These are phyloP conservation scores for Hypoxylon lienhwacheense DNA, from an alignment of 495 filamentous ascomycete species.

Conservation along the genomic window DNA sequence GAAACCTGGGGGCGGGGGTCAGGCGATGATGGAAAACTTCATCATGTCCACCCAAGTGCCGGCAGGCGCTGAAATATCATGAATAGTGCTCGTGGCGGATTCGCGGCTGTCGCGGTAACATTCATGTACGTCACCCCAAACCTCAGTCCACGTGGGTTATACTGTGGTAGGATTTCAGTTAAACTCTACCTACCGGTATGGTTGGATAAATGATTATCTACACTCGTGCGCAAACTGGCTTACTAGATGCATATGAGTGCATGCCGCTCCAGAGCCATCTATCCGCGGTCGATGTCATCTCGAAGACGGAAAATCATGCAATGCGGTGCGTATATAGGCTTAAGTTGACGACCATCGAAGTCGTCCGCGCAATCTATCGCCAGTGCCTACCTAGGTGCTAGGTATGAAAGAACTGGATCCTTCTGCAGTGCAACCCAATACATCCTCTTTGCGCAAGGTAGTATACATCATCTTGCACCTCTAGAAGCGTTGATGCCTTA, in stretches of 20 bases:
- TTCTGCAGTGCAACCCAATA: constrained; percentile 27
- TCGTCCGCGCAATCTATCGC: constrained; percentile 2
- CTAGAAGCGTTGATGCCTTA: constrained; percentile 3
- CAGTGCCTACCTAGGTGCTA: not conserved
- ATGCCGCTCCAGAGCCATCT: constrained; percentile 23
- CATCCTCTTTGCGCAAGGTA: constrained; percentile 11
- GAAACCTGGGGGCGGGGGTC: constrained; percentile 51
- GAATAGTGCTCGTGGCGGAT: constrained; percentile 18
- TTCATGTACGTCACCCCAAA: constrained; percentile 34
- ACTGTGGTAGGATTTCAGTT: too few species aligned
- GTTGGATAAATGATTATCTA: not conserved
- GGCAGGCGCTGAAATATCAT: constrained; percentile 40
- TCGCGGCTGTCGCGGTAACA: constrained; percentile 22
- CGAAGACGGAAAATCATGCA: constrained; percentile 16
- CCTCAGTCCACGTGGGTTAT: constrained; percentile 31
- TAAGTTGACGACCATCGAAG: not conserved
- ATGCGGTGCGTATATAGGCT: constrained; percentile 12
- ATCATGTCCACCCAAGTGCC: constrained; percentile 72
- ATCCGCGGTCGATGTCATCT: constrained; percentile 15
- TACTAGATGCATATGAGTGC: constrained; percentile 24
- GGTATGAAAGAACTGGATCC: constrained; percentile 9
- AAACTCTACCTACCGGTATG: constrained; percentile 18
- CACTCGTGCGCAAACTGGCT: constrained; percentile 16
- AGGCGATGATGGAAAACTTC: constrained; percentile 92
- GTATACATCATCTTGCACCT: constrained; percentile 1